These are phyloP conservation scores for Allantophomopsis lycopodina DNA, from an alignment of 2,329 filamentous ascomycete species.

Conservation along the genomic window DNA sequence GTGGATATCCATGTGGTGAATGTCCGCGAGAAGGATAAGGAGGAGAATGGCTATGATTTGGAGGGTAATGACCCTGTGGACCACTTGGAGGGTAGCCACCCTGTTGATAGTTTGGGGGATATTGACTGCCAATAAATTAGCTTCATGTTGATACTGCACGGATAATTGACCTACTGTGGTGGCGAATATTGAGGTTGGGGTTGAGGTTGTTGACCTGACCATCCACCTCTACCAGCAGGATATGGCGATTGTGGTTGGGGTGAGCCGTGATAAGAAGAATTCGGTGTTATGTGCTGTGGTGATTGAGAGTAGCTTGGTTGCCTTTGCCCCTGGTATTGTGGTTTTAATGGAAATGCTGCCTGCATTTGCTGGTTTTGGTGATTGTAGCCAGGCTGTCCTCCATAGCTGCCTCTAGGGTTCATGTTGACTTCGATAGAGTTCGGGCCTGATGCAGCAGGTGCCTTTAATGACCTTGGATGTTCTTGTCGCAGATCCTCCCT, in stretches of 20 bases:
- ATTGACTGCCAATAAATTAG: conserved; percentile 37
- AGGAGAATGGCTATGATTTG: conserved; percentile 26
- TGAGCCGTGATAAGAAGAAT: conserved; percentile 41
- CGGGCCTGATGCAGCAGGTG: conserved; percentile 16
- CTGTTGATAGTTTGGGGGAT: conserved; percentile 45
- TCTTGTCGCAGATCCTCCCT: conserved; percentile 15
- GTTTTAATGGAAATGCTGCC: conserved; percentile 19
- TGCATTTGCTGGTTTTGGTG: conserved; percentile 22
- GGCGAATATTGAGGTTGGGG: conserved; percentile 21
- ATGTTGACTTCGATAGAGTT: conserved; percentile 23
- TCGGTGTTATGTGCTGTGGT: conserved; percentile 41
- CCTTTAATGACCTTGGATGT: conserved; percentile 1
- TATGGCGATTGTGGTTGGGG: conserved; percentile 50
- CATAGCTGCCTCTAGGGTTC: conserved; percentile 19
- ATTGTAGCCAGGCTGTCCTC: conserved; percentile 18
- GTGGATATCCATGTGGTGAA: conserved; percentile 35
- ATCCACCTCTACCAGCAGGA: conserved; percentile 35
- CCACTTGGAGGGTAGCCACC: conserved; percentile 36
- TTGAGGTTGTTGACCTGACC: conserved; percentile 26
- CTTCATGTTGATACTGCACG: conserved; percentile 11
- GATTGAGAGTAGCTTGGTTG: conserved; percentile 34
- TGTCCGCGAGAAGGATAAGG: conserved; percentile 41
- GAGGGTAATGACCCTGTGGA: conserved; percentile 39
- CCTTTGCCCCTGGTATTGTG: conserved; percentile 17
- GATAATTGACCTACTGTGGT: conserved; percentile 30